Base-by-base conservation (phyloP, 805 yeast species). In the Kodamaea jinghongensis region DNA sequence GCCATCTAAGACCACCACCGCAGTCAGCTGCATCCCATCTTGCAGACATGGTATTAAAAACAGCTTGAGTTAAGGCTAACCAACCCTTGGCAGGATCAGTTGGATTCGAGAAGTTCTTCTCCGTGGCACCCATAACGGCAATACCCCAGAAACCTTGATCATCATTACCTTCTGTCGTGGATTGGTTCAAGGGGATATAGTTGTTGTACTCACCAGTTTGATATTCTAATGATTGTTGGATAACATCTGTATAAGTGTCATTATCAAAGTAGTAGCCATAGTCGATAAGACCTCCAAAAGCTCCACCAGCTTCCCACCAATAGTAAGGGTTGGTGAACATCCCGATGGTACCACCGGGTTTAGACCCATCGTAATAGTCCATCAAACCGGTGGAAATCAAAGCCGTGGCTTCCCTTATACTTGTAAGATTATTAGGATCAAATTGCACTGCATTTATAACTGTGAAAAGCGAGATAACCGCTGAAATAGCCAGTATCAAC, bases 261-360 rank as follows among this genome's bases (percentile, higher is more conserved):
- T 90, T 84, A 28, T 82, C 76, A 59, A 86, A 78, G 57, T 72
- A 82, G 49, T 58, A 80, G 66, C 87, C 74, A 61, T 85, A 83
- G 59, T 89, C 96, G 31, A 91, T 56, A 73, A 91, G 67, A 13
- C 85, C 72, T 6, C 96, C 96, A 86, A 89, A 88, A 2, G 91
- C 96, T 45, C 90, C 95, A 49, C 98, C 98, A 7, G 97, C 96
- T 66, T 89, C 88, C 97, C 97, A 90, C 99, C 98, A 91, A 72
- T 91, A 91, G 71, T 91, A 90, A 0, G 98, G 98, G 55, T 72
- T 67, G 9, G 81, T 69, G 60, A 93, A 90, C 89, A 85, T 81
- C 31, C 98, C 99, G 17, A 86, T 70, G 4, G 89, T 76, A 6
- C 90, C 84, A 26, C 96, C 97, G 31, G 71, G 60, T 26, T 72